phyloP scores from a whole-genome alignment of 441 rosid genomes.

The Gossypium armourianum region DNA sequence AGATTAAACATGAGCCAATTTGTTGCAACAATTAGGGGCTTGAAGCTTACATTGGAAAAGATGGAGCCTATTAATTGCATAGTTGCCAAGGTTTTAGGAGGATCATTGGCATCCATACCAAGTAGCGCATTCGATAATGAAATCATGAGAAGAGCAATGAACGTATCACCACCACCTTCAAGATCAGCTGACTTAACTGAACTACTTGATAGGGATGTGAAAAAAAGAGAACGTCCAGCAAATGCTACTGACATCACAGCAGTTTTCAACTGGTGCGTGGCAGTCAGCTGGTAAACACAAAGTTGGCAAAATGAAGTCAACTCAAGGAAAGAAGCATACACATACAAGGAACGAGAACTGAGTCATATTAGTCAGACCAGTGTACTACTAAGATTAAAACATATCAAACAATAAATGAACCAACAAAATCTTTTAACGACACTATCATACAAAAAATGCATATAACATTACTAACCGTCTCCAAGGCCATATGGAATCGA shows the following conservation, averaged over 20 bases:
- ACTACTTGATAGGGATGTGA: conserved; percentile 50
- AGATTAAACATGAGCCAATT: conserved; percentile 8
- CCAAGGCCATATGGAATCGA: conserved; percentile 91
- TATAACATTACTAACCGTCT: conserved; percentile 73
- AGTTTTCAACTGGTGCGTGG: conserved; percentile 97
- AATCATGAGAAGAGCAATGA: conserved; percentile 60
- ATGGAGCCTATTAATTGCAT: conserved; percentile 96
- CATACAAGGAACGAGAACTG: conserved; percentile 11
- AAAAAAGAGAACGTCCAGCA: conserved; percentile 85
- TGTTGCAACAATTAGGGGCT: conserved; percentile 3
- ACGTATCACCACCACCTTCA: conserved; percentile 40
- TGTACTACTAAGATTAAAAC: neutral
- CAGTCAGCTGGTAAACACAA: conserved; percentile 87
- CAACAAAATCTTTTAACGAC: conserved; percentile 9
- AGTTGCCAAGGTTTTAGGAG: conserved; percentile 94
- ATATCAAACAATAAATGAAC: neutral
- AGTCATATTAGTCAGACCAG: neutral
- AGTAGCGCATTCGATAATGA: conserved; percentile 87
- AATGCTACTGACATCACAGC: conserved; percentile 94
- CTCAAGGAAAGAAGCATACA: conserved; percentile 20
- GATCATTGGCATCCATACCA: conserved; percentile 99
- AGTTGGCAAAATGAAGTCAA: conserved; percentile 27
- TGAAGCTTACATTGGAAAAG: conserved; percentile 83
- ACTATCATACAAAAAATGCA: conserved; percentile 11
- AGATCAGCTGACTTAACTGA: conserved; percentile 41